Conservation (phyloP, 2,329 filamentous ascomycete genomes). For the Diatrype stigma region DNA sequence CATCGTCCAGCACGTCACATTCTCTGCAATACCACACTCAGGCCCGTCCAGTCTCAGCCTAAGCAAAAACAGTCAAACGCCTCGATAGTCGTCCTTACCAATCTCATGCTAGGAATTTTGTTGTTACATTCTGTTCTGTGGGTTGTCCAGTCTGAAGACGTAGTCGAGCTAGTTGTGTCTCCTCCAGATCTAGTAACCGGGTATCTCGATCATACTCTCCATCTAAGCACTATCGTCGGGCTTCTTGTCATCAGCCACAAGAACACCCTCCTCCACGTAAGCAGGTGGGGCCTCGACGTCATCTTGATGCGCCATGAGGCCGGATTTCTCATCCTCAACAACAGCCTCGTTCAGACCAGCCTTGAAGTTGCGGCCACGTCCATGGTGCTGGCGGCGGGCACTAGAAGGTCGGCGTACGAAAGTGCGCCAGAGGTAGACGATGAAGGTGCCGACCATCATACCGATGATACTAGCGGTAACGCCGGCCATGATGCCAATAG, state of each 20-base stretch:
- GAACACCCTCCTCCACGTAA: slow-evolving; percentile 22
- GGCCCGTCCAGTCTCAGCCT: neutral
- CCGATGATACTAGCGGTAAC: slow-evolving; percentile 63
- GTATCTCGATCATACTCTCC: neutral
- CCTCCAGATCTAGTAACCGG: neutral
- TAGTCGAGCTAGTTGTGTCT: neutral
- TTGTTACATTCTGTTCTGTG: neutral
- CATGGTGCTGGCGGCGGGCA: slow-evolving; percentile 27
- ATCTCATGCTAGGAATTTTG: neutral
- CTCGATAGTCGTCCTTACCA: neutral
- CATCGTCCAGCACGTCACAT: neutral
- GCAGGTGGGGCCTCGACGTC: slow-evolving; percentile 26
- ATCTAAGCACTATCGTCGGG: slow-evolving; percentile 22
- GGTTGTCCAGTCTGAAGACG: neutral
- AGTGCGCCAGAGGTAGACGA: slow-evolving; percentile 55
- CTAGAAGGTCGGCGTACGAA: slow-evolving; percentile 43
- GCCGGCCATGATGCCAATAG: slow-evolving; percentile 66
- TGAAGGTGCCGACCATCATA: slow-evolving; percentile 60
- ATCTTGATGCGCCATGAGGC: slow-evolving; percentile 40
- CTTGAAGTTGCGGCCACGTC: slow-evolving; percentile 31
- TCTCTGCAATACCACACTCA: neutral
- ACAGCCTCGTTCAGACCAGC: slow-evolving; percentile 33
- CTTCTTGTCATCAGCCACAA: slow-evolving; percentile 21
- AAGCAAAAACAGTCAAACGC: neutral
- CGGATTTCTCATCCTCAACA: slow-evolving; percentile 45